phyloP scores from a whole-genome alignment of 129 eudicot species.

The Calendula officinalis region DNA sequence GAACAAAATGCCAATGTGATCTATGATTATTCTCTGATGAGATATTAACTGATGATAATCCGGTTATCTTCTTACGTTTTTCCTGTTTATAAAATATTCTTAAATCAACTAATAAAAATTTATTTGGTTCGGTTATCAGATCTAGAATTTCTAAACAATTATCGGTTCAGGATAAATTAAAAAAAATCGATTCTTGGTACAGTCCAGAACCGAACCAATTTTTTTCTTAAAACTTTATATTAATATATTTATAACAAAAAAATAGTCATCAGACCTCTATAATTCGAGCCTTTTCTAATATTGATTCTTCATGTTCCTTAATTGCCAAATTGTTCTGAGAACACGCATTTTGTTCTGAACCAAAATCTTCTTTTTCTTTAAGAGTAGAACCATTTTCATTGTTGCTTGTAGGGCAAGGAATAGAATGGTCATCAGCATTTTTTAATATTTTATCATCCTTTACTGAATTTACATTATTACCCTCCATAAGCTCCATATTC shows the following conservation, averaged over 20 bases:
- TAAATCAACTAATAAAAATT: conserved; percentile 18
- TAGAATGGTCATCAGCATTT: conserved; percentile 25
- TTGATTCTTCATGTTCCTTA: conserved; percentile 76
- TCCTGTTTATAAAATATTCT: conserved; percentile 50
- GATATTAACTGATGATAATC: conserved; percentile 44
- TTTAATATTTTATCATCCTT: conserved; percentile 29
- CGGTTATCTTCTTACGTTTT: conserved; percentile 80
- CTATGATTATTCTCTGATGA: conserved; percentile 36
- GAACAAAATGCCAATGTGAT: conserved; percentile 90
- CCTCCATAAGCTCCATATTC: conserved; percentile 42
- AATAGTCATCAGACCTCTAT: conserved; percentile 58
- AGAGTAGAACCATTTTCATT: conserved; percentile 44
- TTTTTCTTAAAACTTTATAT: not conserved
- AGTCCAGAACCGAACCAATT: not conserved
- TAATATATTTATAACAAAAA: not conserved
- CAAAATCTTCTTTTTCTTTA: conserved; percentile 34
- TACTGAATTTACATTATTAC: conserved; percentile 25
- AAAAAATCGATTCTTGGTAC: not conserved
- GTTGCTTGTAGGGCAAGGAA: conserved; percentile 26
- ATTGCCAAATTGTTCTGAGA: conserved; percentile 32
- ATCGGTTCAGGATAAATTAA: not conserved
- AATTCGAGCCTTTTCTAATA: conserved; percentile 80
- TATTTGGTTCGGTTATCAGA: not conserved
- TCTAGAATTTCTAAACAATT: not conserved
- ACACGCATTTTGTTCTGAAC: conserved; percentile 32